Base-by-base conservation (phyloP, 306 rosid species). In the Prunus kanzakura region DNA sequence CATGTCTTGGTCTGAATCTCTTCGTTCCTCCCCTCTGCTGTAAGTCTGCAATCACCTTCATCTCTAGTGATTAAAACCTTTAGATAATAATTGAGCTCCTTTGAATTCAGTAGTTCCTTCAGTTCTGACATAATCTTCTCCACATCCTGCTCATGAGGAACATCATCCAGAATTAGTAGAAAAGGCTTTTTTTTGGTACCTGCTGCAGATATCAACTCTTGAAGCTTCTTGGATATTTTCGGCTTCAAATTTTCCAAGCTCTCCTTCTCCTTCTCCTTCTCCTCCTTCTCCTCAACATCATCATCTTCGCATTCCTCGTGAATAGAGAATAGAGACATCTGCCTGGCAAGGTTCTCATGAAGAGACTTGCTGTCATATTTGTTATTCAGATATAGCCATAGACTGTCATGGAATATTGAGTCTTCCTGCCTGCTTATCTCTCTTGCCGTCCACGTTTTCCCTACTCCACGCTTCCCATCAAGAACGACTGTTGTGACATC, bases 161-260 rank as follows among this genome's bases (percentile, higher is more conserved):
- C 25, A 71, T 67, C 83, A 75, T 83, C 86, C 15, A 79, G 81
- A 64, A 83, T 29, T 18, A 78, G 9, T 15, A 83, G 76, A 23
- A 70, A 73, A 30, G 0, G 23, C 18, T 12, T 55, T 0, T 46
- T 1, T 3, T 18, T 5, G 27, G 52, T 0, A 43, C 15, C 0
- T 25, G 49, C 66, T 20, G 41, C 76, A 23, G 38, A 41, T 72
- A 2, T 46, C 15, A 38, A 23, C 0, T 2, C 69, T 46, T 27
- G 3, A 77, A 77, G 69, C 32, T 41, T 68, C 43, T 0, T 32
- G 46, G 80, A 55, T 25, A 68, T 29, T n/a, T 3, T 43, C 9
- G 6, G 13, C 32, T 29, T 41, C 72, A 78, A 49, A 2, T 4
- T 0, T 0, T 75, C 63, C 70, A 13, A 20, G 4, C 11, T 67